Evolutionary conservation across 2,329 filamentous ascomycete species (phyloP), one percentile per base, ranked within the genome.

Genomic region (Akanthomyces lecanii): DNA sequence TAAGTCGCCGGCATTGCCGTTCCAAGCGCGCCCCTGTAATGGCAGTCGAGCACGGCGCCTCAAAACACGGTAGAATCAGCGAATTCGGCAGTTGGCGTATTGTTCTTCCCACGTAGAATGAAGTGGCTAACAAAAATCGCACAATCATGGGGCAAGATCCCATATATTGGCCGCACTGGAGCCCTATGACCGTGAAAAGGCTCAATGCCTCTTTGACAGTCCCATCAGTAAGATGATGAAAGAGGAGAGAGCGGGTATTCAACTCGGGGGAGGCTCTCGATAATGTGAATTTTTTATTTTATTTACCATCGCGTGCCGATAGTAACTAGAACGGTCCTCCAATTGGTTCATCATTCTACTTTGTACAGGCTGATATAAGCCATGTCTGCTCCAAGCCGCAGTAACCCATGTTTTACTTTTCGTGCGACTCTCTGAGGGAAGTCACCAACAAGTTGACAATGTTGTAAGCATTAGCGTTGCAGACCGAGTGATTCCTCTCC

Each of bases 401-500:
- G 4, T 21, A 12, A 48, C 11, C 10, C 6, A 11, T 23, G 23
- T 53, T 30, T 30, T 6, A 61, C 2, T 44, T 25, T 2, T 53
- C 51, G 16, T 30, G 52, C 18, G 63, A 55, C 11, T 64, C 57
- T 18, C 52, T n/a, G n/a, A 64, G 23, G 18, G 38, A 55, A 7
- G 33, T 40, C 21, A 64, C 63, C 47, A 65, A 28, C 16, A 53
- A 38, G 40, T 64, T 58, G 7, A 65, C 62, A 61, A 64, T 50
- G 3, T 58, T 57, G n/a, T 62, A 64, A 10, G 62, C 64, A 40
- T 61, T 65, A 21, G 62, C 64, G 44, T 65, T 65, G 38, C 62
- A 64, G 3, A 64, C 51, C 6, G 64, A 64, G 21, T 42, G 42
- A 11, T 58, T 53, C 50, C 50, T 62, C 48, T 65, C 64, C 25